Conservation (phyloP, 805 yeast genomes). For the Kodamaea leandrae region DNA sequence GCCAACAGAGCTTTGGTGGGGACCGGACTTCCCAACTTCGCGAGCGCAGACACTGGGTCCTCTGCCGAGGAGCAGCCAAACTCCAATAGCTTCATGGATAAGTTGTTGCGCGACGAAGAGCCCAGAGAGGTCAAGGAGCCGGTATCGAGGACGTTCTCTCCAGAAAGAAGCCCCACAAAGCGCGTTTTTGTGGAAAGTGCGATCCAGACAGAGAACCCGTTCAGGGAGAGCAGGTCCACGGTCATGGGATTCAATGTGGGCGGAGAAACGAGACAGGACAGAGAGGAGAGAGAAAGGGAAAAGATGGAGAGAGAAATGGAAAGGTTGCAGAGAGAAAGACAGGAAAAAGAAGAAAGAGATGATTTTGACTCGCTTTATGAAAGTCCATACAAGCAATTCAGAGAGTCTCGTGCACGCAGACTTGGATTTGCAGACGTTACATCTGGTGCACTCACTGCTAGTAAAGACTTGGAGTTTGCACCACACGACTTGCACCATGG, state of each 20-base stretch:
- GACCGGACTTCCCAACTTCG: conserved; percentile 72
- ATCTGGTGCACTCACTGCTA: neutral
- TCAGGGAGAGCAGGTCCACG: conserved; percentile 4
- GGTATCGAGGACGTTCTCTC: neutral
- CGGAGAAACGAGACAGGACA: neutral
- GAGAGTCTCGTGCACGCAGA: conserved; percentile 1
- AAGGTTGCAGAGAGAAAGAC: neutral
- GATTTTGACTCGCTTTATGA: neutral
- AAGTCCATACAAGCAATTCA: conserved; percentile 1
- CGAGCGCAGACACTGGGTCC: conserved; percentile 35
- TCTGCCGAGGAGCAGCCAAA: conserved; percentile 10
- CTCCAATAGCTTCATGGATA: conserved; percentile 17
- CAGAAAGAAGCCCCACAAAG: conserved; percentile 2
- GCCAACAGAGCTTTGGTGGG: conserved; percentile 72
- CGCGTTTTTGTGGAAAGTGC: conserved; percentile 11
- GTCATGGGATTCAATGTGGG: conserved; percentile 8
- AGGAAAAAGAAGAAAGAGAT: neutral
- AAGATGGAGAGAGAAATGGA: neutral
- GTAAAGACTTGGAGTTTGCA: neutral
- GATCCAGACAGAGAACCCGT: conserved; percentile 11
- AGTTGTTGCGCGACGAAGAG: conserved; percentile 11
- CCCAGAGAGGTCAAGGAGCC: conserved; percentile 1
- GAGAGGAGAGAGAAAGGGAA: neutral
- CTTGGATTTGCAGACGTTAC: neutral
- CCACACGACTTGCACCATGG: neutral